Base-by-base conservation (phyloP, 208 protist species). In the Herpetomonas muscarum region DNA sequence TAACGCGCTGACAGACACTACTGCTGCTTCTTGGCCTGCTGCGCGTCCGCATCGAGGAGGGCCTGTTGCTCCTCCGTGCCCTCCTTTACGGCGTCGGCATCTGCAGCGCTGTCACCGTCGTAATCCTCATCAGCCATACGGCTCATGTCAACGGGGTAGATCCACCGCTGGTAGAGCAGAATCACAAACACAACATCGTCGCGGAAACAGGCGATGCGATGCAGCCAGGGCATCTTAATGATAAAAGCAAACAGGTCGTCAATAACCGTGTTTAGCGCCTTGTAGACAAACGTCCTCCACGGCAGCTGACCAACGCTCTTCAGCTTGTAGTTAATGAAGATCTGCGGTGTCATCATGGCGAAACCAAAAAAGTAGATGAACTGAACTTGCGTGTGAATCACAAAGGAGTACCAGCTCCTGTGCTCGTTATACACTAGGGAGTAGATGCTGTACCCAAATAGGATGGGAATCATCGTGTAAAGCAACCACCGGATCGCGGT, bases 171-270 rank as follows among this genome's bases (percentile, higher is more conserved):
- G 64, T 98, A 98, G 1, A 99, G 75, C 61, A 97, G 96, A 28
- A 99, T 93, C 59, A 97, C 73, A 77, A 99, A 99, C 32, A 99
- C 92, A 19, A 99, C 67, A 67, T 98, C 98, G 72, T 99, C 98
- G 56, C 98, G 81, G 62, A 99, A 98, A 76, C 98, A 99, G 9
- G 94, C 92, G 4, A 99, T 54, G 17, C 98, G 85, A 64, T 99
- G 97, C 28, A 99, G 54, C 55, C 81, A 94, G 28, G 98, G 98
- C 98, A 99, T 99, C 66, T 91, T 96, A 42, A 99, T 98, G 55
- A 99, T 92, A 73, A 99, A 99, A 1, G 98, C 96, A 70, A 99
- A 99, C 10, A 99, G 71, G 74, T 99, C 98, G 77, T 99, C 98
- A 61, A 99, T 99, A 60, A 99, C 96, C 0, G 98, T 99, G 67